phyloP scores from a whole-genome alignment of 345 rosid genomes.

The Brassica incana region DNA sequence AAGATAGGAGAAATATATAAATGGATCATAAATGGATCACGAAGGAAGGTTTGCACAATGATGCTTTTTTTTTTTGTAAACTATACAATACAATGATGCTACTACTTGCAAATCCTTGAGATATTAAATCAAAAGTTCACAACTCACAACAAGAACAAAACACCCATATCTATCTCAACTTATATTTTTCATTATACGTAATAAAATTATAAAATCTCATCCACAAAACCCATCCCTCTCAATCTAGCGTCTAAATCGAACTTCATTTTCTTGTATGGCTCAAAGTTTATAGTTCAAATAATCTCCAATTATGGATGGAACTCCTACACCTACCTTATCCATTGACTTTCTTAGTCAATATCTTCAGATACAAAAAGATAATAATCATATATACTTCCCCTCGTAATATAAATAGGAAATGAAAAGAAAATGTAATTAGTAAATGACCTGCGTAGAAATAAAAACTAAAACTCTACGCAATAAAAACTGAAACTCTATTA shows the following conservation, averaged over 20 bases:
- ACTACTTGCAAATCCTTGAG: slow-evolving; percentile 29
- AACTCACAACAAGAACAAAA: slow-evolving; percentile 28
- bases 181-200: slow-evolving; percentile 3
- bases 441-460: neutral
- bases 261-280: slow-evolving; percentile 24
- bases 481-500: neutral
- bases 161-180: slow-evolving; percentile 30
- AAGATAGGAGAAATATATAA: slow-evolving; percentile 18
- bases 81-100: slow-evolving; percentile 33
- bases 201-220: slow-evolving; percentile 11
- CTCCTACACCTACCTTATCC: slow-evolving; percentile 36
- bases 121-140: slow-evolving; percentile 30
- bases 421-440: neutral
- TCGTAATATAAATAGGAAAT: neutral
- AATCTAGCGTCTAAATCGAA: slow-evolving; percentile 11
- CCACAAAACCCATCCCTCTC: slow-evolving; percentile 36
- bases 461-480: neutral
- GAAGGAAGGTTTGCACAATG: slow-evolving; percentile 36
- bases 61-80: neutral
- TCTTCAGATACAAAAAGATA: neutral
- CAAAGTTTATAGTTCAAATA: slow-evolving; percentile 21
- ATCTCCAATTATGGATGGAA: slow-evolving; percentile 24
- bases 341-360: slow-evolving; percentile 11
- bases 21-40: slow-evolving; percentile 30
- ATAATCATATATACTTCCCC: neutral